A percentile compares a stretch with the other conserved stretches of the same genome.
Evolutionary conservation across 129 eudicot genomes (phyloP).

Genomic region (Glebionis coronaria): DNA sequence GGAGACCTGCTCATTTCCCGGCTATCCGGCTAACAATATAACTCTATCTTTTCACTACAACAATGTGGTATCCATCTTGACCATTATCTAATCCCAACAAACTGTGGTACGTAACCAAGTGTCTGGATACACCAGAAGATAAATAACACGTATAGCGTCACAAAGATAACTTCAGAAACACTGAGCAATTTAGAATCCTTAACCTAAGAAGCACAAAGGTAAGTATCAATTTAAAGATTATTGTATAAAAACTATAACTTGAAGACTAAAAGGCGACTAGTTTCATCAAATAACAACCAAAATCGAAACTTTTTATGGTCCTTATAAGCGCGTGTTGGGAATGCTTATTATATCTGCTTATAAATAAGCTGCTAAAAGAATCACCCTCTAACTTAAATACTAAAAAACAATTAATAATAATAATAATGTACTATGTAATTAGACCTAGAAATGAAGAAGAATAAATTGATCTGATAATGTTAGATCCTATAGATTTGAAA

Average conservation of each 20-base stretch:
- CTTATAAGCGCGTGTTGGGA: too few relatives aligned
- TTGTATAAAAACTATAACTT: conserved; percentile 1
- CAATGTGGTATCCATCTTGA: conserved; percentile 19
- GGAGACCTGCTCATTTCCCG: conserved; percentile 79
- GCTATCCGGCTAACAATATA: conserved; percentile 24
- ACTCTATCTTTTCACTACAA: conserved; percentile 19
- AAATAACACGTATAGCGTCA: not conserved
- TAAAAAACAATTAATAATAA: too few relatives aligned
- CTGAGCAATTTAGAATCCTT: not conserved
- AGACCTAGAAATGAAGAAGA: too few relatives aligned
- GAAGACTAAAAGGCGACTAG: not conserved
- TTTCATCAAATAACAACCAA: conserved; percentile 9
- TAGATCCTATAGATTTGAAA: too few relatives aligned
- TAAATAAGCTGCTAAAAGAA: too few relatives aligned
- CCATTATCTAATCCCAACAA: conserved; percentile 21
- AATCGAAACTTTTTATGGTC: too few relatives aligned
- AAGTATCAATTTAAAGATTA: conserved; percentile 3
- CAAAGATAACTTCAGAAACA: conserved; percentile 17
- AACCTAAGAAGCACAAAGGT: not conserved
- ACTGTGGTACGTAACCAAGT: conserved; percentile 6
- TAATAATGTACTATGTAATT: too few relatives aligned
- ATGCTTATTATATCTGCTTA: too few relatives aligned
- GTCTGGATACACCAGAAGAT: conserved; percentile 13
- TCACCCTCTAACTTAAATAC: too few relatives aligned
- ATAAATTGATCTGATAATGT: too few relatives aligned